Percentiles rank a stretch among this genome's conserved stretches.
Evolutionary conservation across 306 rosid species (phyloP).

Genomic region (Lathyrus aphaca): DNA sequence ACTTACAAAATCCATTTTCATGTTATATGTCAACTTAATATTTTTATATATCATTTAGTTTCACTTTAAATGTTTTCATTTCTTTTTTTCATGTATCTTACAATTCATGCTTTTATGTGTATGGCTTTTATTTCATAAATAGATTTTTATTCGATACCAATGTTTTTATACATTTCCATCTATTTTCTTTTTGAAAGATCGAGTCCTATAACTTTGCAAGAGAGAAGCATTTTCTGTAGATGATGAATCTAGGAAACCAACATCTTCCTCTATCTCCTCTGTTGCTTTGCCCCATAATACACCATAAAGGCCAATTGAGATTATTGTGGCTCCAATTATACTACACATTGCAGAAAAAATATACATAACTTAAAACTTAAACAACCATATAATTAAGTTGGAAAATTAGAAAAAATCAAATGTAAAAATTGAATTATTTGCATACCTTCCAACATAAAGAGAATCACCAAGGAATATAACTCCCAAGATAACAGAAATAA

Average conservation of each 20-base stretch:
- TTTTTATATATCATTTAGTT: no score
- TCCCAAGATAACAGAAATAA: slow-evolving; percentile 78
- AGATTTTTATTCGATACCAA: no score
- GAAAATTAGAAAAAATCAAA: neutral
- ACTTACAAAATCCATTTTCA: no score
- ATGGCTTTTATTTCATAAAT: no score
- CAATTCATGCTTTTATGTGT: no score
- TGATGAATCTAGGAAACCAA: slow-evolving; percentile 45
- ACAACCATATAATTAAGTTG: neutral
- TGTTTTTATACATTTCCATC: slow-evolving; percentile 25
- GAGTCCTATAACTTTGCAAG: slow-evolving; percentile 48
- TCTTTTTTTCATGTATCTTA: no score
- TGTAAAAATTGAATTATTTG: no score
- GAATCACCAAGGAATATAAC: slow-evolving; percentile 70
- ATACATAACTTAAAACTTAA: neutral
- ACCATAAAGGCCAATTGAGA: slow-evolving; percentile 80
- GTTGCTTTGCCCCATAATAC: slow-evolving; percentile 88
- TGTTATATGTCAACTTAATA: no score
- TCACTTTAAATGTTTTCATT: no score
- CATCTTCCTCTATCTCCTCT: slow-evolving; percentile 57
- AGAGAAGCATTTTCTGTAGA: slow-evolving; percentile 64
- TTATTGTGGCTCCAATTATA: slow-evolving; percentile 74
- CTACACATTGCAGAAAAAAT: slow-evolving; percentile 41
- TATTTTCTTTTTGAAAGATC: slow-evolving; percentile 35
- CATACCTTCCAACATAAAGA: slow-evolving; percentile 85